Base-by-base conservation (phyloP, 495 filamentous ascomycete genomes). In the Bathelium albidoporum region DNA sequence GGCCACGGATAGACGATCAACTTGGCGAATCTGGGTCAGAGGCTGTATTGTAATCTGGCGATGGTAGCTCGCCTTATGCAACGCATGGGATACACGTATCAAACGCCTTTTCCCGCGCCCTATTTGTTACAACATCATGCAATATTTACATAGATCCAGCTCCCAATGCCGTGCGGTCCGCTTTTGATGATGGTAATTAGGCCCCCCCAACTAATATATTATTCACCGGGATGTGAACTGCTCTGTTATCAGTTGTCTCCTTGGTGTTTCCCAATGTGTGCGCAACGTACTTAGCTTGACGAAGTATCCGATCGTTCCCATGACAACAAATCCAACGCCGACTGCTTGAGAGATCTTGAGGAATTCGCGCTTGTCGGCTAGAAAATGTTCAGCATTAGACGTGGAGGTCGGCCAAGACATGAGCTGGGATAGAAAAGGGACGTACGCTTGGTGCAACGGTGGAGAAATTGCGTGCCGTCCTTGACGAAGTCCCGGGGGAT, bases 271-370 rank as follows among this genome's bases (percentile, higher is more conserved):
- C 16, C 18, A 39, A 26, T 16, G 31, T n/a, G 12, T 53, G 7
- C n/a, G 24, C 39, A 18, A 77, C 85, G 64, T 80, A 91, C 89
- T 91, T 70, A 98, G 83, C 81, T 98, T 98, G 70, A 97, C 89
- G 60, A 96, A 77, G 78, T 94, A 97, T 62, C 93, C 93, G 72
- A 93, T 91, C 68, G 79, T 77, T 68, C 87, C 89, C 89, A 95
- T 94, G 45, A 93, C 84, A 32, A 95, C 71, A 77, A 95, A 95
- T 58, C 90, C 90, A 68, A 95, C 87, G 68, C 93, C 94, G 64
- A 98, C 94, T 64, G 94, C 93, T 76, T 96, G 91, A 70, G 84
- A 90, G 76, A 98, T 74, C 52, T 68, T 91, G 71, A 95, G 83
- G 79, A 96, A 97, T 71, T 95, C 91, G 64, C 85, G 81, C 74